These are phyloP conservation scores for Ajuga chamaepitys DNA, from an alignment of 257 asterid genomes.

Conservation along the genomic window DNA sequence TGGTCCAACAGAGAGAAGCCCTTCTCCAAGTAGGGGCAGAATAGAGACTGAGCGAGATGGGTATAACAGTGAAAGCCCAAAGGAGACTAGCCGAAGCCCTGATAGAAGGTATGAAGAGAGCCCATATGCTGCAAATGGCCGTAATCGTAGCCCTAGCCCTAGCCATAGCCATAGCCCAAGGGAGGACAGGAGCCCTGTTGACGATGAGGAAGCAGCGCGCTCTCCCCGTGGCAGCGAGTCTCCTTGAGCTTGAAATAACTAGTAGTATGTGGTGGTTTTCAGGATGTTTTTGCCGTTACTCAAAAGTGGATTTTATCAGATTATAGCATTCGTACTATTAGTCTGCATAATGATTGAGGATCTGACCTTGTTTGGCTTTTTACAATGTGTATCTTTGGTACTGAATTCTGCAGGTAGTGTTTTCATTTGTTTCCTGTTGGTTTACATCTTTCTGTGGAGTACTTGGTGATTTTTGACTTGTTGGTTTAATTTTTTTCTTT, in stretches of 20 bases:
- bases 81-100: slow-evolving; percentile 56
- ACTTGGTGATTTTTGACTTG: no score
- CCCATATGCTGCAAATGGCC: slow-evolving; percentile 54
- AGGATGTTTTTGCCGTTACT: not conserved
- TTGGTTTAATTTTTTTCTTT: no score
- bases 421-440: no score
- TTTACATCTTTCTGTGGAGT: no score
- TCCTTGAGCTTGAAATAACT: slow-evolving; percentile 27
- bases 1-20: slow-evolving; percentile 36
- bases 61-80: slow-evolving; percentile 54
- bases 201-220: slow-evolving; percentile 45
- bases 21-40: slow-evolving; percentile 30
- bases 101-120: slow-evolving; percentile 58
- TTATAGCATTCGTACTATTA: no score
- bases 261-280: not conserved
- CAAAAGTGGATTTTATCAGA: no score
- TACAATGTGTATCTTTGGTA: no score
- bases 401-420: no score
- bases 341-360: no score
- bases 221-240: slow-evolving; percentile 65
- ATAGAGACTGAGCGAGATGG: slow-evolving; percentile 37
- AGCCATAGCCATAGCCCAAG: slow-evolving; percentile 56
- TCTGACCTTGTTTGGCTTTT: no score
- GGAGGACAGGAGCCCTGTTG: slow-evolving; percentile 42
- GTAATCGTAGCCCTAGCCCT: slow-evolving; percentile 54